Base-by-base conservation (phyloP, 2,329 filamentous ascomycete genomes). In the Ambrosiella xylebori region DNA sequence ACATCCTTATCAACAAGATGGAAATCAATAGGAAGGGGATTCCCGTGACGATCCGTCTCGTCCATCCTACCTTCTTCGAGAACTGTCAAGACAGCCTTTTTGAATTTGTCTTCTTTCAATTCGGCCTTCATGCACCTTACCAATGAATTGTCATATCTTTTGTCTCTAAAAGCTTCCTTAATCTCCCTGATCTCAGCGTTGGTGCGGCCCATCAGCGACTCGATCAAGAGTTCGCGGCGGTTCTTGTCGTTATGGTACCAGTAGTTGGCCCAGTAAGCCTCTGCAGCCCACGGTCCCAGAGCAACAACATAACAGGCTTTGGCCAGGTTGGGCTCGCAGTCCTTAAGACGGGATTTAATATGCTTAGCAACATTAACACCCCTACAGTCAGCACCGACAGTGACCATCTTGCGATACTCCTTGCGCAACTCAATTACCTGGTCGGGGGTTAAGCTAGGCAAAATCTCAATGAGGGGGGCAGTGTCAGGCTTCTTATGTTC, bases 211-310 rank as follows among this genome's bases (percentile, higher is more conserved):
- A 96, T 95, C 17, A 98, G 77, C 5, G 84, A 81, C 70, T 98
- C 93, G 65, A 97, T 96, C 57, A 98, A 78, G 40, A 98, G 76
- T 69, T 97, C 91, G 5, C 90, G 81, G 2, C 88, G 79, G 7
- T 84, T 87, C 65, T 84, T 86, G 69, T 91, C 86, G 41, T 84
- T 84, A 67, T 96, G 91, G 71, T 96, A 97, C 84, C 89, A 97
- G 70, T 88, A 95, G 69, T 96, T 97, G 61, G 91, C 89, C 90
- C 93, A 98, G 75, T 95, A 95, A 0, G 88, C 88, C 69, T 98
- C 93, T 64, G 83, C 85, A 71, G 96, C 93, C 84, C 89, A 97
- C 56, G 79, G 79, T 8, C 93, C 93, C 0, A 97, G 78, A 0
- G 91, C 89, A 1, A 88, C 90, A 2, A 90, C 82, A 68, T 97